These are phyloP conservation scores for Warburgia ugandensis DNA, from an alignment of 164 flowering plant genomes.

Conservation along the genomic window DNA sequence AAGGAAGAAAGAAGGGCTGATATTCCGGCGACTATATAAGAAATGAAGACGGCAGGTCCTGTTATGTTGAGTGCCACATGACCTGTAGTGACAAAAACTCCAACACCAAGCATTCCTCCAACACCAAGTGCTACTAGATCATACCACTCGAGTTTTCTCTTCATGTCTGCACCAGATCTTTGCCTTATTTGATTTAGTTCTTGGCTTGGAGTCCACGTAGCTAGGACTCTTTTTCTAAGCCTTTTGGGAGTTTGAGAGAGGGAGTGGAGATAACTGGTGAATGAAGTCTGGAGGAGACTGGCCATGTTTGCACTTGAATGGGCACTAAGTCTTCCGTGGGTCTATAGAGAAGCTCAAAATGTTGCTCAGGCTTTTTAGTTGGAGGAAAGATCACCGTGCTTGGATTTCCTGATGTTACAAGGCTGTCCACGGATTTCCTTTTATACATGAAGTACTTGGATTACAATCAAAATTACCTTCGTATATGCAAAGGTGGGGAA, in stretches of 20 bases:
- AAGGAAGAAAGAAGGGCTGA: constrained; percentile 88
- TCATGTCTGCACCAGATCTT: constrained; percentile 87
- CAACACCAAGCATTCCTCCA: constrained; percentile 96
- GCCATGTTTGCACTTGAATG: constrained; percentile 6
- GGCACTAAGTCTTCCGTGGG: too few species aligned
- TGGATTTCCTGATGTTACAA: too few species aligned
- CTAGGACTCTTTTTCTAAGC: constrained; percentile 58
- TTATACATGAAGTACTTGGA: too few species aligned
- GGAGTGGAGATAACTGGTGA: constrained; percentile 33
- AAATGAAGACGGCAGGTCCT: constrained; percentile 81
- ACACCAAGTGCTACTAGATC: constrained; percentile 79
- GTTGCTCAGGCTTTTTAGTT: not conserved
- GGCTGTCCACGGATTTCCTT: too few species aligned
- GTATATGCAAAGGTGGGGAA: too few species aligned
- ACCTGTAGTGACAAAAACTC: constrained; percentile 90
- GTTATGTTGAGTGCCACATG: constrained; percentile 39
- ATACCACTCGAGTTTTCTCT: constrained; percentile 67
- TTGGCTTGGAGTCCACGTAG: constrained; percentile 72
- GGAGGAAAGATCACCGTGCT: not conserved
- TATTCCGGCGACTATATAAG: constrained; percentile 69
- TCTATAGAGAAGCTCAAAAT: too few species aligned
- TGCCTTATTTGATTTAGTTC: constrained; percentile 64
- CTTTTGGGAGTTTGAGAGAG: constrained; percentile 59
- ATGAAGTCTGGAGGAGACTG: constrained; percentile 10
- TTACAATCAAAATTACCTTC: too few species aligned